Evolutionary conservation across 1,284 basidiomycete genomes (phyloP), one percentile per base, ranked within the genome.

Genomic region (Lignosus rhinocerotis): DNA sequence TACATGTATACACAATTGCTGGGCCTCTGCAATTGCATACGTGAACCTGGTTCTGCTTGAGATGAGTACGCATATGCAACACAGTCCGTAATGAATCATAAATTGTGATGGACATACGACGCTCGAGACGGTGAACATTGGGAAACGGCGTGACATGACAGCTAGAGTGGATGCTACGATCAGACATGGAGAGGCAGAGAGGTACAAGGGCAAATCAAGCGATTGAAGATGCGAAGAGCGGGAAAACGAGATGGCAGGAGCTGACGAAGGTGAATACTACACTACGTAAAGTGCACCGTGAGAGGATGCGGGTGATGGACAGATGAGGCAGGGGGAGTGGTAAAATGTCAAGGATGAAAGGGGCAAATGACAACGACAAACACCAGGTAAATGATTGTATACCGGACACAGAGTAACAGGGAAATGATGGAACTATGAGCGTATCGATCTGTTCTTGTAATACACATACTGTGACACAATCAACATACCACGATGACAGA

Each of bases 251-350:
- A 56, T 48, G 19, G 38, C 9, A 25, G 12, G 60, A 32, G 51
- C 42, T 32, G 9, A 48, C 52, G 61, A 63, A 59, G 58, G 55
- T 53, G 63, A 68, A 68, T 62, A 66, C 66, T 68, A 69, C 66
- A 65, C 64, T 69, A 69, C 67, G 62, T 62, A 64, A 67, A 68
- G 64, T 62, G 66, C 60, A 49, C 55, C 56, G 61, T 56, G 55
- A 57, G 60, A 56, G 55, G 49, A 51, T 41, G 21, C 43, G 19
- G 44, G 49, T 42, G 47, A 41, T 46, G 33, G 33, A 5, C 49
- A 30, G 33, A 14, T 14, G 51, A 19, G 46, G 47, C 31, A n/a
- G 32, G 41, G 45, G 25, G n/a, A 34, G 55, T 33, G 53, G 53
- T 43, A 5, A 61, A 59, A 55, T 56, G 56, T 56, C 57, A 61